Evolutionary conservation across 768 basidiomycete genomes (phyloP).

Genomic region (Nidularia pulvinata): DNA sequence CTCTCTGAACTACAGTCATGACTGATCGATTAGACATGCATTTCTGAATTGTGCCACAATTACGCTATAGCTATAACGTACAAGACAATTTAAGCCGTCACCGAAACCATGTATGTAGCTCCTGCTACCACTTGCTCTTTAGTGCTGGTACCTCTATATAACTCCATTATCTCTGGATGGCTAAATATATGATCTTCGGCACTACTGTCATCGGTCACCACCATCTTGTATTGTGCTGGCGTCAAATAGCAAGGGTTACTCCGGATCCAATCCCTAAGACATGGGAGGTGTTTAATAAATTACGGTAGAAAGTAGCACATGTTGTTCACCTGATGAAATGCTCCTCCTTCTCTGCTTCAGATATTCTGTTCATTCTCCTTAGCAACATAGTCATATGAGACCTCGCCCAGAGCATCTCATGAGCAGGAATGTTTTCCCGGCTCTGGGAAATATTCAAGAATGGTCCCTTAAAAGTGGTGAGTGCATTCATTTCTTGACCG

Average conservation of each 20-base stretch:
- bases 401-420: not conserved
- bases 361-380: not conserved
- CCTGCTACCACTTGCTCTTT: not conserved
- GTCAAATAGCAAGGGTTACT: not conserved
- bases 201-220: not conserved
- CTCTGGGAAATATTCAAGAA: not conserved
- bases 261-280: not conserved
- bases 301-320: not conserved
- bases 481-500: constrained; percentile 7
- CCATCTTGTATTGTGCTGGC: not conserved
- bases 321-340: not conserved
- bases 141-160: not conserved
- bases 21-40: no score
- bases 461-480: constrained; percentile 3
- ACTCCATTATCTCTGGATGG: not conserved
- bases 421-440: not conserved
- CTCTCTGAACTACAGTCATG: no score
- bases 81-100: no score
- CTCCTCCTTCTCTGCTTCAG: constrained; percentile 1
- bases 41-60: no score
- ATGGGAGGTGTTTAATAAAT: not conserved
- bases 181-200: not conserved
- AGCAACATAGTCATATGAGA: not conserved
- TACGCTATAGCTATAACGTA: no score
- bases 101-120: not conserved